Evolutionary conservation across 495 filamentous ascomycete species (phyloP), one percentile per base, ranked within the genome.

Genomic region (Pyrenula massariospora): DNA sequence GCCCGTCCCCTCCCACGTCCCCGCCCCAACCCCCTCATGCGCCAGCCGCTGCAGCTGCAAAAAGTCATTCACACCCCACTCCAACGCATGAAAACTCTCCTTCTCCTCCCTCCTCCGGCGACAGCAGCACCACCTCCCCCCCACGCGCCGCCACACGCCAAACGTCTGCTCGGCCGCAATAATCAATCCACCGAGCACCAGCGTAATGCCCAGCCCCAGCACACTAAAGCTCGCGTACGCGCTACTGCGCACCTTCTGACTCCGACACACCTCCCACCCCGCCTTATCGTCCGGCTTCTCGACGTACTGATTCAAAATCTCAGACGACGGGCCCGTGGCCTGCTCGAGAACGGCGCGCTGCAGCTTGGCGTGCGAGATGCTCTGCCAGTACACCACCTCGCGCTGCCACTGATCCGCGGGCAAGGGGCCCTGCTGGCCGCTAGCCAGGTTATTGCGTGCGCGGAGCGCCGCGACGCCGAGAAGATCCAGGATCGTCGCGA

Each of bases 11-110:
- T 5, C 15, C 31, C 31, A 67, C 20, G 58, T 52, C 19, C 65
- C 64, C 31, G 64, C 57, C 19, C 64, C 64, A n/a, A 56, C 57
- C 11, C 55, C 64, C 48, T 67, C 65, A 52, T 61, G 61, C 3
- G 61, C 65, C 22, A 66, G n/a, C 2, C 65, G 56, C 23, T 66
- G 65, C 2, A 67, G 48, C 49, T 66, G 64, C 11, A 63, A 48
- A 25, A 53, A 63, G 12, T 52, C 57, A 24, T 66, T 59, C 2
- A 59, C 8, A 2, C 53, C 57, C 59, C 60, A 67, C 55, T 64
- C 54, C 20, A 67, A 22, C 12, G 52, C 22, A 25, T 62, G 66
- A 24, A 64, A 52, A 12, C 19, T 24, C n/a, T 62, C 42, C 22
- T 58, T 21, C 57, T 55, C 57, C 5, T 42, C 5, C 15, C 31